Evolutionary conservation across 352 stramenopile genomes (phyloP).

Genomic region (Blastocystis sp.): DNA sequence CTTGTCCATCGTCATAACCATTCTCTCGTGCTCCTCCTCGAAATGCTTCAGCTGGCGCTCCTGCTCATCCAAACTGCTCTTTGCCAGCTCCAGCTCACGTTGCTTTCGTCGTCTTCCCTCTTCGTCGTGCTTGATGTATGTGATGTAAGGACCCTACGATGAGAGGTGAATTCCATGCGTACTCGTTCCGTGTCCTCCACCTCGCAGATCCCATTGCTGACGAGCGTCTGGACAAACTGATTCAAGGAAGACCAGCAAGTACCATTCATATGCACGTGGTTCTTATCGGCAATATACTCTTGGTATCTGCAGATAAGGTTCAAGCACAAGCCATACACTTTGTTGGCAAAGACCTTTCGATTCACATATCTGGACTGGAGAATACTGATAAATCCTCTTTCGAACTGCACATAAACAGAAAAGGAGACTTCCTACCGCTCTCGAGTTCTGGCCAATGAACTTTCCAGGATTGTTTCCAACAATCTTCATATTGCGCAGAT

Average conservation of each 20-base stretch:
- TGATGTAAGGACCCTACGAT: conserved; percentile 91
- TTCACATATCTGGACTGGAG: conserved; percentile 87
- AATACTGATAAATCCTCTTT: conserved; percentile 89
- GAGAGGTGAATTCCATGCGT: not conserved
- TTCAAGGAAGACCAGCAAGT: conserved; percentile 93
- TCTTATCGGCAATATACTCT: conserved; percentile 97
- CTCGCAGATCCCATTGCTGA: conserved; percentile 88
- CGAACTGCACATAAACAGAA: conserved; percentile 80
- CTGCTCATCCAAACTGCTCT: conserved; percentile 76
- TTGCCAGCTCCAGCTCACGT: conserved; percentile 76
- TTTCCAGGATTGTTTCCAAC: conserved; percentile 89
- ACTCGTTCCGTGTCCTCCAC: conserved; percentile 90
- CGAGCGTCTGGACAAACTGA: conserved; percentile 96
- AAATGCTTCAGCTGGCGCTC: conserved; percentile 54
- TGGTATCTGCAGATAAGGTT: conserved; percentile 81
- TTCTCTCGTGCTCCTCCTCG: conserved; percentile 69
- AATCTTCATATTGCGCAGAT: conserved; percentile 96
- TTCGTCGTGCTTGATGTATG: conserved; percentile 87
- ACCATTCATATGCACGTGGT: conserved; percentile 98
- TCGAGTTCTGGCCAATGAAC: conserved; percentile 84
- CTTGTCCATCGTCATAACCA: conserved; percentile 70
- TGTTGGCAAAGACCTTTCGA: conserved; percentile 90
- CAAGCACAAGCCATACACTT: conserved; percentile 74
- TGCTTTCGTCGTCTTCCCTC: conserved; percentile 72
- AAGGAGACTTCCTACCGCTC: not conserved